These are phyloP conservation scores for Helianthus annuus DNA, from an alignment of 129 eudicot genomes.

Conservation along the genomic window HanXRQr2.0-SUNRISE NC_035435.2:26897916-26898415, in stretches of 20 bases:
- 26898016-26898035: slow-evolving; percentile 67
- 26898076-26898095: slow-evolving; percentile 61
- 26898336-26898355: slow-evolving; percentile 48
- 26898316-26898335: slow-evolving; percentile 57
- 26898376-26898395: slow-evolving; percentile 53
- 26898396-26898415: slow-evolving; percentile 36
- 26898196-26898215: slow-evolving; percentile 51
- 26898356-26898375: slow-evolving; percentile 50
- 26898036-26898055: slow-evolving; percentile 41
- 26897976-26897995: slow-evolving; percentile 55
- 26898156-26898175: slow-evolving; percentile 53
- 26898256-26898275: slow-evolving; percentile 42
- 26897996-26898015: slow-evolving; percentile 53
- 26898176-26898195: slow-evolving; percentile 48
- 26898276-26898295: slow-evolving; percentile 45
- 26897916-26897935: slow-evolving; percentile 62
- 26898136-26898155: slow-evolving; percentile 63
- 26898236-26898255: slow-evolving; percentile 44
- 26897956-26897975: slow-evolving; percentile 65
- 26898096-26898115: slow-evolving; percentile 44
- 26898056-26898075: slow-evolving; percentile 51
- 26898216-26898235: slow-evolving; percentile 45
- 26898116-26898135: slow-evolving; percentile 51
- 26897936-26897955: slow-evolving; percentile 58
- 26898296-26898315: slow-evolving; percentile 38